Evolutionary conservation across 495 filamentous ascomycete genomes (phyloP).

Genomic region (Neurospora africana): DNA sequence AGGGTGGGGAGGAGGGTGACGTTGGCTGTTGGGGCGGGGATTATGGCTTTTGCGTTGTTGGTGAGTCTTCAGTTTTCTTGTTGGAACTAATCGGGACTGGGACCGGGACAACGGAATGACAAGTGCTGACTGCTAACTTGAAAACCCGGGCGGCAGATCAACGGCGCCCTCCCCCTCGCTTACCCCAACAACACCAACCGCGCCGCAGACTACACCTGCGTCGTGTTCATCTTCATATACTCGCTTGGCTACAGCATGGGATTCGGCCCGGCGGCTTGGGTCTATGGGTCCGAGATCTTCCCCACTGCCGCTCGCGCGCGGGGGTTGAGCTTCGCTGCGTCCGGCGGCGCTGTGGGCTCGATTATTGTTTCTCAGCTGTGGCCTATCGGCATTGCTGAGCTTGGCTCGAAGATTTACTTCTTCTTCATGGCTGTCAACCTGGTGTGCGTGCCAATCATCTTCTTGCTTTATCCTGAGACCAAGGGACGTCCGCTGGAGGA

Average conservation of each 20-base stretch:
- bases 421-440: conserved; percentile 48
- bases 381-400: conserved; percentile 41
- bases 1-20: conserved; percentile 33
- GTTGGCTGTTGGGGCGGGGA: conserved; percentile 28
- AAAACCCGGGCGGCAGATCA: conserved; percentile 28
- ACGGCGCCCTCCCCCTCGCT: conserved; percentile 37
- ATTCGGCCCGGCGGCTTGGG: conserved; percentile 47
- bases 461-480: conserved; percentile 44
- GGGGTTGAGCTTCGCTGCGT: conserved; percentile 41
- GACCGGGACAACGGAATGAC: neutral
- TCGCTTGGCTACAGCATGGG: conserved; percentile 46
- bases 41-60: conserved; percentile 39
- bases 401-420: conserved; percentile 48
- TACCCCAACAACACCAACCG: conserved; percentile 42
- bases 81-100: neutral
- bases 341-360: conserved; percentile 38
- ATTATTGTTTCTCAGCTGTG: conserved; percentile 41
- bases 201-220: conserved; percentile 38
- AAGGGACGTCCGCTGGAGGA: conserved; percentile 41
- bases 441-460: conserved; percentile 37
- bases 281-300: conserved; percentile 50
- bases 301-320: conserved; percentile 41
- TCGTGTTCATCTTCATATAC: conserved; percentile 49
- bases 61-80: conserved; percentile 19
- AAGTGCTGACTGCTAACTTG: neutral